Percentiles rank a stretch among this genome's conserved stretches.
Evolutionary conservation across 495 filamentous ascomycete genomes (phyloP).

Genomic region (Aspergillus biplanus): DNA sequence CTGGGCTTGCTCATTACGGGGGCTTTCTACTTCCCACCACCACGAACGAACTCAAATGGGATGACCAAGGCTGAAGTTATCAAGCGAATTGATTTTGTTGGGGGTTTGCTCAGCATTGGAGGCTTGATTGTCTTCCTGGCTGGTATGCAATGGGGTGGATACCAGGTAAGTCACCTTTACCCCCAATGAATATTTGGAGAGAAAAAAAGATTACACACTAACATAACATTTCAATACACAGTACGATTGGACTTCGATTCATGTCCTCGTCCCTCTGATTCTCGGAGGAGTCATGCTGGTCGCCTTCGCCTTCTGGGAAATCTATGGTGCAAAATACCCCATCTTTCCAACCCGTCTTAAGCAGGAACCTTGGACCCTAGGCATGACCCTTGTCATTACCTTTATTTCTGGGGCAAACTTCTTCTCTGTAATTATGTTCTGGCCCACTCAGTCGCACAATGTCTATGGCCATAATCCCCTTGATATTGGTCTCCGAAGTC

Average conservation of each 20-base stretch:
- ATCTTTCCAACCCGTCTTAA: slow-evolving; percentile 69
- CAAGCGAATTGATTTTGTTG: slow-evolving; percentile 64
- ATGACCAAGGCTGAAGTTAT: slow-evolving; percentile 55
- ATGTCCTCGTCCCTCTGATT: slow-evolving; percentile 63
- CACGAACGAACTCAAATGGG: slow-evolving; percentile 57
- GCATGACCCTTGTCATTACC: slow-evolving; percentile 69
- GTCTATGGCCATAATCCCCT: slow-evolving; percentile 73
- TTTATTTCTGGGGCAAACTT: slow-evolving; percentile 77
- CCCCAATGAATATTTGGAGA: background rate
- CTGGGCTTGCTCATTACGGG: slow-evolving; percentile 63
- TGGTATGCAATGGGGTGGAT: slow-evolving; percentile 70
- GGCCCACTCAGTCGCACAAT: slow-evolving; percentile 76
- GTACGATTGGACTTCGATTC: slow-evolving; percentile 61
- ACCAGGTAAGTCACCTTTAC: slow-evolving; percentile 50
- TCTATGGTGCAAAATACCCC: slow-evolving; percentile 61
- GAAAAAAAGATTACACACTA: no score
- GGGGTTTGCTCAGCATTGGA: slow-evolving; percentile 66
- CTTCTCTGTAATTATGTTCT: slow-evolving; percentile 74
- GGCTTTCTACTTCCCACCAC: slow-evolving; percentile 69
- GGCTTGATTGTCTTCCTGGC: slow-evolving; percentile 69
- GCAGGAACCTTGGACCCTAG: slow-evolving; percentile 64
- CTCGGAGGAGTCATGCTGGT: slow-evolving; percentile 57
- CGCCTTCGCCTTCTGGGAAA: slow-evolving; percentile 63
- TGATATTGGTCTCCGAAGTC: slow-evolving; percentile 65
- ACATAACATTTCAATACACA: slow-evolving; percentile 20